Conservation (phyloP, 148 eudicot species). For the Pouteria glomerata region DNA sequence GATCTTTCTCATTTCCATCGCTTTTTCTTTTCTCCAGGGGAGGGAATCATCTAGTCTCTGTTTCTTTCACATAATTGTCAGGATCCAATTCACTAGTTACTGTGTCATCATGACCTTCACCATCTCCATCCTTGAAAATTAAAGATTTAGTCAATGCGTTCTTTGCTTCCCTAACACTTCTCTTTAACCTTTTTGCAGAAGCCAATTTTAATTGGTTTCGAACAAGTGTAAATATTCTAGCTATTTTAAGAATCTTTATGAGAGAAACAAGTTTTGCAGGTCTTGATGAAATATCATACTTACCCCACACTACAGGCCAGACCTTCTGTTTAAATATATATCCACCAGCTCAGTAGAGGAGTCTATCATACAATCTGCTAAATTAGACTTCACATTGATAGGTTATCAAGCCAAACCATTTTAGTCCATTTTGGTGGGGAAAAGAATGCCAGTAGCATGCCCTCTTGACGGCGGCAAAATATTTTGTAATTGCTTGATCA, state of each 20-base stretch:
- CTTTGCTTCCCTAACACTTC: constrained; percentile 16
- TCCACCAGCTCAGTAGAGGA: constrained; percentile 5
- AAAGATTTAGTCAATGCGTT: background rate
- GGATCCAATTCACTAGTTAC: constrained; percentile 17
- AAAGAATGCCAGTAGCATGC: constrained; percentile 32
- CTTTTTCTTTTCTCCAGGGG: constrained; percentile 15
- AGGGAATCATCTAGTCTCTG: constrained; percentile 15
- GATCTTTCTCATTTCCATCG: constrained; percentile 12
- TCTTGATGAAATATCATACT: constrained; percentile 50
- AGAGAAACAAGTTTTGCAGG: constrained; percentile 54
- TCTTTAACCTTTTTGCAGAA: constrained; percentile 19
- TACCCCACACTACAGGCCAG: constrained; percentile 57
- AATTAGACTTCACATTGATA: constrained; percentile 14
- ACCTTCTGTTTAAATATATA: constrained; percentile 15
- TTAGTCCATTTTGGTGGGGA: background rate
- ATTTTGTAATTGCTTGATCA: constrained; percentile 41
- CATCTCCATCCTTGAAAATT: constrained; percentile 13
- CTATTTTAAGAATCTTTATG: constrained; percentile 34
- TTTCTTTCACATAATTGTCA: constrained; percentile 9
- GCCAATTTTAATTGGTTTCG: constrained; percentile 8
- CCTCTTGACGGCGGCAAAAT: constrained; percentile 48
- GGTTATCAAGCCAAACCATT: background rate
- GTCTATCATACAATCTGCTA: constrained; percentile 19
- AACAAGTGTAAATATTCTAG: constrained; percentile 22
- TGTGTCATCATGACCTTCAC: constrained; percentile 6